These are phyloP conservation scores for Entomortierella lignicola DNA, from an alignment of 192 early-diverging fungal genomes.

Conservation along the genomic window DNA sequence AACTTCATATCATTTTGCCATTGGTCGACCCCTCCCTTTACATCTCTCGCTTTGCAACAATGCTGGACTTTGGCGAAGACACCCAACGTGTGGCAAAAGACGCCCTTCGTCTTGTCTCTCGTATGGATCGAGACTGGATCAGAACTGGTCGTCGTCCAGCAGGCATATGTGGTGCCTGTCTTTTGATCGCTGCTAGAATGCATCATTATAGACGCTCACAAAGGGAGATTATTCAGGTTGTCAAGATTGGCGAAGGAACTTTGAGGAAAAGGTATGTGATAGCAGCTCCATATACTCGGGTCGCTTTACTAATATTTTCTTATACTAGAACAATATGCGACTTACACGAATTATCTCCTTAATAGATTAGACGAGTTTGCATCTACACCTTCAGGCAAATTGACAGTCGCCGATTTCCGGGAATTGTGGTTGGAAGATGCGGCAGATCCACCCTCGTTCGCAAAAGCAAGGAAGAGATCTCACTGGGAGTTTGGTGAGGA, in stretches of 20 bases:
- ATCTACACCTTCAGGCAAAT: constrained; percentile 77
- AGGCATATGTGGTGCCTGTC: constrained; percentile 94
- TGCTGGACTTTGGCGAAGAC: constrained; percentile 92
- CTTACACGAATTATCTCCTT: no score
- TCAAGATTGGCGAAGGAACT: constrained; percentile 91
- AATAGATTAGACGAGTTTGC: constrained; percentile 83
- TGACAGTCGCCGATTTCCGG: constrained; percentile 86
- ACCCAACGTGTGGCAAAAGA: constrained; percentile 80
- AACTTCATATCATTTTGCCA: constrained; percentile 72
- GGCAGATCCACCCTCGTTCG: constrained; percentile 88
- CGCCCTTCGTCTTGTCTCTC: constrained; percentile 82
- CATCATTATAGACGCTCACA: constrained; percentile 87
- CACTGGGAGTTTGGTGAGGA: constrained; percentile 47
- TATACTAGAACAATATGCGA: no score
- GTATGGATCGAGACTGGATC: constrained; percentile 98
- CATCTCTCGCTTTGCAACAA: constrained; percentile 89
- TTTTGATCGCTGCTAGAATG: constrained; percentile 92
- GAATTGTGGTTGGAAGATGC: constrained; percentile 85
- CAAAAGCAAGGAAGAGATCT: constrained; percentile 59
- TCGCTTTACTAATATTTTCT: neutral
- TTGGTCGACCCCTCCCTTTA: constrained; percentile 94
- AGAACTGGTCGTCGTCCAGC: constrained; percentile 87
- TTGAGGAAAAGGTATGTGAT: constrained; percentile 73
- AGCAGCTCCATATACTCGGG: neutral
- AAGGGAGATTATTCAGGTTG: constrained; percentile 87